Conservation (phyloP, 2,329 filamentous ascomycete species). For the Colletotrichum phormii region DNA sequence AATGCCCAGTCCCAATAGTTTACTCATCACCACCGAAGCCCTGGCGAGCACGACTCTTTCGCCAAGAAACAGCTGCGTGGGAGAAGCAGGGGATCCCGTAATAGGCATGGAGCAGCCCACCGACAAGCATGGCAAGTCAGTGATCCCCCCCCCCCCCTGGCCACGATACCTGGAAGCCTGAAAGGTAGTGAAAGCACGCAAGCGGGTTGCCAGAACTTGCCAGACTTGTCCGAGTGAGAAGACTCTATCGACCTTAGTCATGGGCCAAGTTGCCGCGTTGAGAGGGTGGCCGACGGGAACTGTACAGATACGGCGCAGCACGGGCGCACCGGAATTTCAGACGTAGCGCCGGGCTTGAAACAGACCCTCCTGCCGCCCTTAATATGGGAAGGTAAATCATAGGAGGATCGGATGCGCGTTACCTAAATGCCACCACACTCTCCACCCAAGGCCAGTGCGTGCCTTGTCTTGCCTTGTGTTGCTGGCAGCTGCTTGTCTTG, state of each 20-base stretch:
- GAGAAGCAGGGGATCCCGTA: constrained; percentile 1
- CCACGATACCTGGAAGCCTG: background rate
- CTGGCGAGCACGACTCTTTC: background rate
- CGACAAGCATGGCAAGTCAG: no score
- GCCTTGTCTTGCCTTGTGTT: background rate
- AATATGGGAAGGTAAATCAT: constrained; percentile 36
- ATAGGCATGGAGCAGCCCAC: background rate
- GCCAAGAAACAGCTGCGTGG: background rate
- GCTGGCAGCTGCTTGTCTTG: background rate
- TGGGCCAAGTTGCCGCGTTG: background rate
- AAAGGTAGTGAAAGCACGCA: background rate
- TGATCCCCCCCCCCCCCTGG: no score
- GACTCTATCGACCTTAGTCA: background rate
- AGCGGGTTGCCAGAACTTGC: background rate
- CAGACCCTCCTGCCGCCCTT: constrained; percentile 29
- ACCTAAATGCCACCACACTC: constrained; percentile 1
- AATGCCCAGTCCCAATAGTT: background rate
- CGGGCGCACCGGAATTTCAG: constrained; percentile 27
- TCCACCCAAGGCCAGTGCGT: constrained; percentile 18
- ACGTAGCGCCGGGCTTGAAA: constrained; percentile 32
- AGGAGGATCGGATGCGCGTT: constrained; percentile 1
- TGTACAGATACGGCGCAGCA: background rate
- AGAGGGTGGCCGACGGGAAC: background rate
- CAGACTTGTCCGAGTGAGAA: background rate
- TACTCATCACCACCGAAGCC: background rate